Evolutionary conservation across 1,284 basidiomycete genomes (phyloP).

Genomic region (Melampsora occidentalis): DNA sequence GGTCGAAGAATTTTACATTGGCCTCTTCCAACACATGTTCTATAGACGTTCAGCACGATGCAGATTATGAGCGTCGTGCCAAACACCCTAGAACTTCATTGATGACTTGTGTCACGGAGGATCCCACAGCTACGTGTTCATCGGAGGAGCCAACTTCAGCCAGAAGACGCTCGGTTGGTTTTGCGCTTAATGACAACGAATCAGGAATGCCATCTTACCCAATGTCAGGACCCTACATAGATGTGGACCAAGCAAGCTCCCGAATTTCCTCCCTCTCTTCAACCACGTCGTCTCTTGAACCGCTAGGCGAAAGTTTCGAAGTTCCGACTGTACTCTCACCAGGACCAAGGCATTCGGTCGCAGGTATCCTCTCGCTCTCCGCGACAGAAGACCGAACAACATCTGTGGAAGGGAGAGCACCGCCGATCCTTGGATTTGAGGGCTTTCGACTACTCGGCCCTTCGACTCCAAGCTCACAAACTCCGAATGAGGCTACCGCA

Average conservation of each 20-base stretch:
- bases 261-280: not conserved
- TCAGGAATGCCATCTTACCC: constrained; percentile 1
- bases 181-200: not conserved
- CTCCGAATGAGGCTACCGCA: not conserved
- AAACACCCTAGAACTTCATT: too few relatives aligned
- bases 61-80: too few relatives aligned
- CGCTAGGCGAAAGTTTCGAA: constrained; percentile 42
- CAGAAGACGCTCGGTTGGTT: not conserved
- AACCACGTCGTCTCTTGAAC: constrained; percentile 35
- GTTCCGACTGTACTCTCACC: constrained; percentile 32
- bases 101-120: too few relatives aligned
- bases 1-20: too few relatives aligned
- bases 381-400: not conserved
- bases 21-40: too few relatives aligned
- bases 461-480: not conserved
- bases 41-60: too few relatives aligned
- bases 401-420: constrained; percentile 12
- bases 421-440: not conserved
- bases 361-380: constrained; percentile 8
- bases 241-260: not conserved
- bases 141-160: too few relatives aligned
- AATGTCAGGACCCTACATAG: not conserved
- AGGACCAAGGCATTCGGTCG: not conserved
- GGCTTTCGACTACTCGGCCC: constrained; percentile 4
- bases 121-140: too few relatives aligned